phyloP scores from a whole-genome alignment of 306 rosid genomes.

The peach (Prunus persica) region Prunus_persica_NCBIv2 NC_034012.1:8199001-8199500 shows the following conservation, averaged over 20 bases:
- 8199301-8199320: constrained; percentile 47
- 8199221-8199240: constrained; percentile 79
- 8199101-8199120: constrained; percentile 57
- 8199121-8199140: constrained; percentile 75
- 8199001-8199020: constrained; percentile 82
- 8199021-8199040: constrained; percentile 73
- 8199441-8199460: constrained; percentile 63
- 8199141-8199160: constrained; percentile 72
- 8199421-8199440: constrained; percentile 58
- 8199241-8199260: constrained; percentile 66
- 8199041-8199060: constrained; percentile 78
- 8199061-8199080: constrained; percentile 69
- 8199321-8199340: constrained; percentile 82
- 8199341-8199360: constrained; percentile 69
- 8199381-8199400: constrained; percentile 66
- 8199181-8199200: constrained; percentile 70
- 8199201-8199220: constrained; percentile 63
- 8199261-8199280: constrained; percentile 62
- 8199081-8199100: constrained; percentile 74
- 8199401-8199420: constrained; percentile 46
- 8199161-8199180: constrained; percentile 73
- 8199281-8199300: constrained; percentile 72
- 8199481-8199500: constrained; percentile 79
- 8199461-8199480: constrained; percentile 79
- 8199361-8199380: constrained; percentile 65